These are phyloP conservation scores for Poa pratensis DNA, from an alignment of 176 grass and related monocot genomes.

Conservation along the genomic window DNA sequence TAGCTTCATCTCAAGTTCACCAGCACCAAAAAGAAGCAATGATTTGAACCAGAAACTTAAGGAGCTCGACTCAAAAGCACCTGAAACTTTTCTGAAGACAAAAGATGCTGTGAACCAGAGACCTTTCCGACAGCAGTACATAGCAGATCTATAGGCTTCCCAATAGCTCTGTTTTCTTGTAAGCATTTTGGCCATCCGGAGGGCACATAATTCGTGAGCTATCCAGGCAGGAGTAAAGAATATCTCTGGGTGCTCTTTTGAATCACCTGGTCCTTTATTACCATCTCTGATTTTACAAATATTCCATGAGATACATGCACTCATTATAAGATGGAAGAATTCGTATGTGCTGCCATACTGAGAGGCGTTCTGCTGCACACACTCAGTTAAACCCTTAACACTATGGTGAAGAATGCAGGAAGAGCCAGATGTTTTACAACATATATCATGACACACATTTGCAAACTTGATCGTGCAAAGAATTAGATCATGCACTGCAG, in stretches of 20 bases:
- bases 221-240: slow-evolving; percentile 51
- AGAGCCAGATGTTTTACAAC: slow-evolving; percentile 41
- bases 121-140: slow-evolving; percentile 72
- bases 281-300: slow-evolving; percentile 38
- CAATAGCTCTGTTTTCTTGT: slow-evolving; percentile 71
- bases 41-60: slow-evolving; percentile 83
- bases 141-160: slow-evolving; percentile 82
- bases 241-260: slow-evolving; percentile 1
- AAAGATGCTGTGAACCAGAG: slow-evolving; percentile 84
- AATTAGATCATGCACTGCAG: slow-evolving; percentile 42
- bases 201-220: slow-evolving; percentile 62
- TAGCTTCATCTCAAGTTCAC: slow-evolving; percentile 86
- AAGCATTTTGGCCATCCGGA: slow-evolving; percentile 61
- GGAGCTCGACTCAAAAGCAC: slow-evolving; percentile 49
- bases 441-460: slow-evolving; percentile 58
- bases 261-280: slow-evolving; percentile 40
- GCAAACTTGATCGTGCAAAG: slow-evolving; percentile 55
- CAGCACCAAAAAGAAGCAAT: slow-evolving; percentile 62
- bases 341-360: slow-evolving; percentile 61
- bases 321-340: slow-evolving; percentile 59
- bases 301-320: slow-evolving; percentile 42
- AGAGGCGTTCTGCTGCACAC: slow-evolving; percentile 49
- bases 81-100: slow-evolving; percentile 80
- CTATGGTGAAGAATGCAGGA: slow-evolving; percentile 50
- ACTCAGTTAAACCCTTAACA: slow-evolving; percentile 55